Base-by-base conservation (phyloP, 768 basidiomycete species). In the Amanita molliuscula region DNA sequence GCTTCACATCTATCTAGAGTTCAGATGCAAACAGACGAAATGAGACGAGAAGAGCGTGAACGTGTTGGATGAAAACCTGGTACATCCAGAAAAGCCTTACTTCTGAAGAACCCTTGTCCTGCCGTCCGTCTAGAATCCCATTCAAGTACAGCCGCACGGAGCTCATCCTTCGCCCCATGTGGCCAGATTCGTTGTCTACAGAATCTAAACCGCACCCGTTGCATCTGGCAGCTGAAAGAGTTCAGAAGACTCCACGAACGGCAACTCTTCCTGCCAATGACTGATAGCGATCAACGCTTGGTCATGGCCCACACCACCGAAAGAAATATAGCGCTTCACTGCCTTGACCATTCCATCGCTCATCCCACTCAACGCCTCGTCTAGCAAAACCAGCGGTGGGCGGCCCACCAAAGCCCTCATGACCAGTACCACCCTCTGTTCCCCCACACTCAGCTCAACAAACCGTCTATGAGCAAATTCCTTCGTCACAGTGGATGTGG, bases 321-420 rank as follows among this genome's bases (percentile, higher is more conserved):
- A 72, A 16, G 82, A 69, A 38, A 99, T 61, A 59, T 89, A 88
- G 36, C 55, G 56, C 54, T 77, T 69, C 36, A 81, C 87, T 33
- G 76, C 76, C 15, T 63, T 63, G 26, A 94, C 79, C 80, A 90
- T 88, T 4, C 63, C 66, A 38, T 79, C 82, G 55, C 88, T 88
- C 89, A 98, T 94, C 21, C 93, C 94, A 20, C 87, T 82, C 79
- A 89, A 93, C 7, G 84, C 88, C 62, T 99, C 95, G 59, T 99
- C 95, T 35, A 98, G 67, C 8, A 97, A 70, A 6, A 98, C 71
- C 29, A 99, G 61, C 48, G 75, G 76, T 3, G 88, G 86, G 11
- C 72, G 67, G 11, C 77, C 77, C 7, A 94, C 90, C 29, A 96
- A 68, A 23, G 93, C 88, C 15, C 93, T 79, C 76, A 94, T 81